Evolutionary conservation across 768 basidiomycete species (phyloP), one percentile per base, ranked within the genome.

Genomic region (Russula olivacea): DNA sequence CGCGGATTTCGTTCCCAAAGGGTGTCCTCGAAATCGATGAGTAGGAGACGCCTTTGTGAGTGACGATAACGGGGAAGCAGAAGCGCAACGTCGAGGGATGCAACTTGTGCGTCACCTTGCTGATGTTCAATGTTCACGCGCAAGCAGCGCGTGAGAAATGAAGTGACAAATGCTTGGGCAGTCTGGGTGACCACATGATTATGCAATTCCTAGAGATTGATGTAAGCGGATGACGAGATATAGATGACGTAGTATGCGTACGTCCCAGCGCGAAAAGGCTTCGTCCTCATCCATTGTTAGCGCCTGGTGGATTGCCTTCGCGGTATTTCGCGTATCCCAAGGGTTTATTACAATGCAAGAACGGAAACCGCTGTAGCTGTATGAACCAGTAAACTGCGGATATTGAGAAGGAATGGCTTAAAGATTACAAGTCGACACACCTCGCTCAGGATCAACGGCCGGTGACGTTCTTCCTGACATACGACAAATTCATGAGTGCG

Each of bases 321-420:
- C 89, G 2, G 93, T 93, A n/a, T 86, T 87, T 32, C 89, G 82
- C 43, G 82, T 82, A 68, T 92, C 90, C 83, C 89, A 93, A 1
- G 91, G 92, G 70, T 93, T 93, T 72, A 93, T 80, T 14, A 88
- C 85, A 51, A 93, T 89, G 67, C 91, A 93, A 14, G 87, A 89
- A 45, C 91, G 78, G 76, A 94, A 94, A 15, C 92, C 91, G 52
- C 86, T 87, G 70, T 91, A 92, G 68, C 84, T 88, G 71, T 93
- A 93, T 6, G 85, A 86, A 12, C 92, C 93, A 0, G 92, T 89
- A 71, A 94, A 94, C 85, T 91, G 66, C n/a, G 59, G 11, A 66
- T 41, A 52, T 64, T 55, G 43, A 58, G 32, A 30, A 19, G 36
- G 21, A 32, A 10, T 61, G 21, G 55, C 36, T 57, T 52, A 8